Conservation (phyloP, 176 grass and related monocot genomes). For the Carex parvula region DNA sequence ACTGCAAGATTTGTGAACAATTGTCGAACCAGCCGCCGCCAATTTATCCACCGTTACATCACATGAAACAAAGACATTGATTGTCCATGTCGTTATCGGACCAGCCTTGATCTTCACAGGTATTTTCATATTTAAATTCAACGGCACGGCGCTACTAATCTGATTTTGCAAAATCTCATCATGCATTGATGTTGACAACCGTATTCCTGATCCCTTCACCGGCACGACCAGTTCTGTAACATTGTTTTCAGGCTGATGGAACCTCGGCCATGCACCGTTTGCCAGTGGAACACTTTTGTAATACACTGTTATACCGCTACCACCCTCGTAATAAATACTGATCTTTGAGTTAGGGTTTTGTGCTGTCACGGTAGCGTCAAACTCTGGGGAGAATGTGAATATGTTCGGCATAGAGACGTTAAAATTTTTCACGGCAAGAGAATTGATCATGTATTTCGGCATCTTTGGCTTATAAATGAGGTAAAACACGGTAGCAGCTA, state of each 20-base stretch:
- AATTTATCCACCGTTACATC: slow-evolving; percentile 43
- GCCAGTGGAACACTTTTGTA: slow-evolving; percentile 41
- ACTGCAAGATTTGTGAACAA: slow-evolving; percentile 49
- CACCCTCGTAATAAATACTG: slow-evolving; percentile 36
- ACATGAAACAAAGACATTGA: slow-evolving; percentile 47
- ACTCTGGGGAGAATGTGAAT: slow-evolving; percentile 36
- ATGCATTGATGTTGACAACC: slow-evolving; percentile 33
- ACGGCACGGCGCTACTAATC: slow-evolving; percentile 41
- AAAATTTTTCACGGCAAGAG: slow-evolving; percentile 41
- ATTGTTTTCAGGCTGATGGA: slow-evolving; percentile 51
- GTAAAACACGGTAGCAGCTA: slow-evolving; percentile 20
- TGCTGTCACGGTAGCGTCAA: slow-evolving; percentile 36
- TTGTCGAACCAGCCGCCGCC: slow-evolving; percentile 31
- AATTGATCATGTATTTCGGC: slow-evolving; percentile 32
- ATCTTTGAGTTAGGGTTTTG: slow-evolving; percentile 50
- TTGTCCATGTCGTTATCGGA: slow-evolving; percentile 43
- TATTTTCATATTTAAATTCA: slow-evolving; percentile 46
- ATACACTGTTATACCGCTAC: slow-evolving; percentile 33
- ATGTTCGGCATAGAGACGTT: slow-evolving; percentile 6
- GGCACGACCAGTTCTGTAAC: slow-evolving; percentile 42
- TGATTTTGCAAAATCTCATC: slow-evolving; percentile 41
- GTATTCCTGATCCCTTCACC: slow-evolving; percentile 42
- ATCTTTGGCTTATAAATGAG: slow-evolving; percentile 25
- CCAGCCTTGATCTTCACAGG: slow-evolving; percentile 54
- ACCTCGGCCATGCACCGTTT: slow-evolving; percentile 44